Evolutionary conservation across 257 asterid genomes (phyloP), one percentile per base, ranked within the genome.

Genomic region (Nicotiana otophora): DNA sequence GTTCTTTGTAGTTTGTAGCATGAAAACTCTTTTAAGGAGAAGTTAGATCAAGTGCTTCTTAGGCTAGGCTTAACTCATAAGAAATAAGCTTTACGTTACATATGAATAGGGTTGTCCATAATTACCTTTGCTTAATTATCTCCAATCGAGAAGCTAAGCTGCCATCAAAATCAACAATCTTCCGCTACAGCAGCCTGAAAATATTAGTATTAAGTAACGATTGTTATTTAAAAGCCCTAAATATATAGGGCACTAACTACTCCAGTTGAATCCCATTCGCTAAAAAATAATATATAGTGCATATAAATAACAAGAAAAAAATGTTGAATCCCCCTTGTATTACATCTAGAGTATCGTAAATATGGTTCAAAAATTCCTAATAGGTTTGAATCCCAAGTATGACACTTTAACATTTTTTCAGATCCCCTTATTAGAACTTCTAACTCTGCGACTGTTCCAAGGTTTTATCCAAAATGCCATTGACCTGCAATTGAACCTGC

Each of bases 401-500:
- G 5, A 10, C 0, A 19, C n/a, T 39, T 39, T 5, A 36, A 2
- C 7, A 34, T 19, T 34, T 34, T 19, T 8, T 12, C 2, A 39
- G 46, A 39, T 4, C 1, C 51, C 4, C 30, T 11, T 4, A 6
- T 67, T 1, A 19, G 2, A 69, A n/a, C 11, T 36, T 69, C 10
- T 69, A 36, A 2, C 10, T 69, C 31, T n/a, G 1, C 11, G 19
- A 69, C 0, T 63, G 4, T 61, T 61, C 26, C 4, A 23, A 20
- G 11, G 14, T 20, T 39, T 39, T 17, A 53, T 10, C 70, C 77
- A 84, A 82, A 86, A 78, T 84, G 78, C 68, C 83, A 86, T 84
- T 86, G 80, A 83, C 26, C 87, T 88, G 91, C 91, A 84, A 17
- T 67, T 82, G 78, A 87, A 84, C 53, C 87, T 70, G 88, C 91